phyloP scores from a whole-genome alignment of 768 basidiomycete genomes.

The Aureoboletus auriporus region DNA sequence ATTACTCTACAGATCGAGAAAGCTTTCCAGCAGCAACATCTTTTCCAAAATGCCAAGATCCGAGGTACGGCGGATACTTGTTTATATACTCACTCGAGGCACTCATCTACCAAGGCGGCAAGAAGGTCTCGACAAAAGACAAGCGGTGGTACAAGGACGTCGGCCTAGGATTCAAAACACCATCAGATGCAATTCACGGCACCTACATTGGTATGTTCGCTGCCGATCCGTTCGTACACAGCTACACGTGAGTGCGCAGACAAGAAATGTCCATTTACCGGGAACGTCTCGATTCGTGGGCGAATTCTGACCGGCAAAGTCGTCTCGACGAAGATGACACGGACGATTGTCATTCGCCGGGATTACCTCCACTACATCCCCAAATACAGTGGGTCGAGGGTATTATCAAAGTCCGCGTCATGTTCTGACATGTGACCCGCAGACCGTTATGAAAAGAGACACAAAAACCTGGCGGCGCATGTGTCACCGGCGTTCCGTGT shows the following conservation, averaged over 20 bases:
- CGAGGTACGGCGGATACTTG: constrained; percentile 56
- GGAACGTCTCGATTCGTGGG: constrained; percentile 95
- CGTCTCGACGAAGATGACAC: constrained; percentile 98
- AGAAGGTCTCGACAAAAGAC: constrained; percentile 91
- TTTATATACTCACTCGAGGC: not conserved
- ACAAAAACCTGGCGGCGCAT: constrained; percentile 98
- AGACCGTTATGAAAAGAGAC: constrained; percentile 98
- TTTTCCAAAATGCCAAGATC: constrained; percentile 97
- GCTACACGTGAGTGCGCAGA: constrained; percentile 43
- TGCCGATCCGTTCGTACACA: not conserved
- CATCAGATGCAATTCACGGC: constrained; percentile 90
- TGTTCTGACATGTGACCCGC: constrained; percentile 7
- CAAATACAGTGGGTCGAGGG: constrained; percentile 84
- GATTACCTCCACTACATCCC: constrained; percentile 96
- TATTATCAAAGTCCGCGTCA: not conserved
- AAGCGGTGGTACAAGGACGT: constrained; percentile 99
- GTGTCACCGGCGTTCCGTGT: constrained; percentile 99
- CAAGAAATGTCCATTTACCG: constrained; percentile 99
- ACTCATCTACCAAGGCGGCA: constrained; percentile 49
- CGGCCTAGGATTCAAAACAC: constrained; percentile 95
- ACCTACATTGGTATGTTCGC: constrained; percentile 84
- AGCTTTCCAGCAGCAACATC: constrained; percentile 94
- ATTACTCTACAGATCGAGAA: constrained; percentile 73
- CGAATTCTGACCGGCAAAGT: constrained; percentile 98
- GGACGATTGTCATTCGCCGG: constrained; percentile 94